Percentiles rank a stretch among this genome's conserved stretches.
phyloP scores from a whole-genome alignment of 306 rosid genomes.

The Glycyrrhiza uralensis region DNA sequence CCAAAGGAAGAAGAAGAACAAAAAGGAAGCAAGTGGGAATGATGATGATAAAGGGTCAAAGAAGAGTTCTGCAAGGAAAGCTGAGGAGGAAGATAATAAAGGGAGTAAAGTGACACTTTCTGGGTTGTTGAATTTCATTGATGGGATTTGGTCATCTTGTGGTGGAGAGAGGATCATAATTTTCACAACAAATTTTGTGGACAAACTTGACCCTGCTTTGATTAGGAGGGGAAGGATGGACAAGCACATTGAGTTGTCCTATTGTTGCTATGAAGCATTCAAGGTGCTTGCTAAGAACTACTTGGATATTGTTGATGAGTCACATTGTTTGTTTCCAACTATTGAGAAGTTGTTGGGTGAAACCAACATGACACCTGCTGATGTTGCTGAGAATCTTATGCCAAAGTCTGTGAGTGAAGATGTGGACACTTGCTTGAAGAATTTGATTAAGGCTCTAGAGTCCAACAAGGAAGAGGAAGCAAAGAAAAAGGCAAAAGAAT shows the following conservation, averaged over 20 bases:
- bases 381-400: conserved; percentile 68
- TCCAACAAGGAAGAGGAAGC: conserved; percentile 40
- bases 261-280: conserved; percentile 61
- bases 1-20: conserved; percentile 43
- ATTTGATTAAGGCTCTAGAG: conserved; percentile 48
- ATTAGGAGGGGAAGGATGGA: conserved; percentile 72
- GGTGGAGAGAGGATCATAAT: conserved; percentile 58
- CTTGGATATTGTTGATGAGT: conserved; percentile 47
- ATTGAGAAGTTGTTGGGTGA: conserved; percentile 38
- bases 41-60: neutral
- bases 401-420: conserved; percentile 44
- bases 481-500: conserved; percentile 19
- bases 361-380: conserved; percentile 54
- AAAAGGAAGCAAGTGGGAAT: neutral
- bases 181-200: conserved; percentile 59
- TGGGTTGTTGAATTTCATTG: conserved; percentile 54
- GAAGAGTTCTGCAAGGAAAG: conserved; percentile 18
- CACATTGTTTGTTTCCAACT: conserved; percentile 30
- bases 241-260: conserved; percentile 59
- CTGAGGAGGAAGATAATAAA: conserved; percentile 32
- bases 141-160: conserved; percentile 81
- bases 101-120: conserved; percentile 55
- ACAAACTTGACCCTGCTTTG: conserved; percentile 61
- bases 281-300: conserved; percentile 61
- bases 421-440: conserved; percentile 37